phyloP scores from a whole-genome alignment of 2,329 filamentous ascomycete species.

The Endocalyx cinctus region DNA sequence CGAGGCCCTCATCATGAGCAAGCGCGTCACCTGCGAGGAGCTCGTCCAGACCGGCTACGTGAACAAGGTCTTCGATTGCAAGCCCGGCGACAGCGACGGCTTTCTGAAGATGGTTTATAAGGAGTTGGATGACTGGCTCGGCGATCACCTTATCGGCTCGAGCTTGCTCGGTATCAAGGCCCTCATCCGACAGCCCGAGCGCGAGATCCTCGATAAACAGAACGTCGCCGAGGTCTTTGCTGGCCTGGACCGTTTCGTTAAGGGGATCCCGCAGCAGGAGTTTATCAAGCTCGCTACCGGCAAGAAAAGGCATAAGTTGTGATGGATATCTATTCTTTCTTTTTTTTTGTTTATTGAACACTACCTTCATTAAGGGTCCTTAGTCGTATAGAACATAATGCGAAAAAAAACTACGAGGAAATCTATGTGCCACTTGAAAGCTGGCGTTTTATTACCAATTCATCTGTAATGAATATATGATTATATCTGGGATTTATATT shows the following conservation, averaged over 20 bases:
- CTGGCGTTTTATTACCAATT: no score
- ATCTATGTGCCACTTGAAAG: no score
- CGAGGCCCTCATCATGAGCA: conserved; percentile 89
- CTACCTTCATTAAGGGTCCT: no score
- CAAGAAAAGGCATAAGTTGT: conserved; percentile 89
- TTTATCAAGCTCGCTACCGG: conserved; percentile 80
- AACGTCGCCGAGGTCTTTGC: conserved; percentile 82
- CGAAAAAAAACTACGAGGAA: no score
- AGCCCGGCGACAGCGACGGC: conserved; percentile 57
- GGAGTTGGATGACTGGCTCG: conserved; percentile 78
- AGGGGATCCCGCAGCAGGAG: conserved; percentile 80
- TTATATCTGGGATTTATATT: neutral
- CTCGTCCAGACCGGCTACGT: conserved; percentile 75
- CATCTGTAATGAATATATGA: conserved; percentile 36
- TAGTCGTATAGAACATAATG: no score
- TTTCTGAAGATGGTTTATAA: conserved; percentile 69
- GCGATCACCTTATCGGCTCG: conserved; percentile 72
- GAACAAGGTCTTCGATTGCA: conserved; percentile 69
- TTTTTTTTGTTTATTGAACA: no score
- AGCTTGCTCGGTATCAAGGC: conserved; percentile 82
- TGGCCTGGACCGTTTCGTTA: conserved; percentile 75
- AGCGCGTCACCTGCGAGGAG: conserved; percentile 67
- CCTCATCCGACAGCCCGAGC: conserved; percentile 69
- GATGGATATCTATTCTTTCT: conserved; percentile 3
- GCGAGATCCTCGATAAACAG: conserved; percentile 68